Base-by-base conservation (phyloP, 1,284 basidiomycete genomes). In the Apiotrichum veenhuisii region DNA sequence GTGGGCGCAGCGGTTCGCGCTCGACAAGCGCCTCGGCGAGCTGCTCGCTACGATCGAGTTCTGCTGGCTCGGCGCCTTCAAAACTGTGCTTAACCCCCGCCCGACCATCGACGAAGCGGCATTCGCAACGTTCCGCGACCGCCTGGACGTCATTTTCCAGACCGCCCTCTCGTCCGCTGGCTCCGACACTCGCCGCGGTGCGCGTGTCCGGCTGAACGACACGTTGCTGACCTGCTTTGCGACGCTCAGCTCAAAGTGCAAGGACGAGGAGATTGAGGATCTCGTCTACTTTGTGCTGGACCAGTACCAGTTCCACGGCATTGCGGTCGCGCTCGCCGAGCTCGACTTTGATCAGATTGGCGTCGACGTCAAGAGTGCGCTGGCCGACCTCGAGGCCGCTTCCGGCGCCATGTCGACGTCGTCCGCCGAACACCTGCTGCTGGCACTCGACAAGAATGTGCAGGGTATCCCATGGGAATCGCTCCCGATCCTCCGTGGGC, bases 21-120 rank as follows among this genome's bases (percentile, higher is more conserved):
- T 98, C 30, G 94, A 98, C 70, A 80, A 79, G 48, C 82, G 91
- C 27, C 74, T 99, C 69, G 80, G 84, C 49, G 83, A 85, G 36
- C 78, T 99, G 11, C 77, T 97, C 27, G 84, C 85, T 60, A 89
- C 86, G 61, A 87, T 99, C 37, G 95, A 98, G 72, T 91, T 89
- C 67, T 91, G 88, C 67, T 98, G 96, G 96, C 81, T 99, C 3
- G 95, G 96, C 1, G 92, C 88, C 23, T 98, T 97, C 84, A 98
- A 98, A 89, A 87, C 88, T 0, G 86, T 91, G 62, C 77, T 91
- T 42, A 85, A 82, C 64, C 82, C 82, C 30, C 81, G 82, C 1
- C 75, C 77, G n/a, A 73, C 77, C 38, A 67, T 82, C 18, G 77
- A 81, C 5, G 46, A 78, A 1, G 81, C 82, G 5, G 73, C 81